Evolutionary conservation across 2,329 filamentous ascomycete species (phyloP).

Genomic region (Hymenoscyphus repandus): DNA sequence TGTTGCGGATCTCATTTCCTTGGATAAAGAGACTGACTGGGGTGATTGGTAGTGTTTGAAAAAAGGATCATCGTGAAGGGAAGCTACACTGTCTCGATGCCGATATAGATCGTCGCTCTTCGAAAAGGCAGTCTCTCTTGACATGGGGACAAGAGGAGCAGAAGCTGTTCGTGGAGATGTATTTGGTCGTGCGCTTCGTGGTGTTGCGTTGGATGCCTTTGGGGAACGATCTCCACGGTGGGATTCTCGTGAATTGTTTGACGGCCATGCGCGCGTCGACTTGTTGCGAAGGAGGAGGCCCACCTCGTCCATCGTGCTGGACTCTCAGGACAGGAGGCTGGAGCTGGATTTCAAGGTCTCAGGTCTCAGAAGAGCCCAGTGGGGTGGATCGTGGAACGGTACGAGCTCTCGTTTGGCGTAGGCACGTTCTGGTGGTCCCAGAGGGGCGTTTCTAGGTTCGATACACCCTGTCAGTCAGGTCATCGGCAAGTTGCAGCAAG

Average conservation of each 20-base stretch:
- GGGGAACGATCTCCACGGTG: slow-evolving; percentile 2
- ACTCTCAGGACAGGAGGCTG: not conserved
- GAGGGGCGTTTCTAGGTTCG: not conserved
- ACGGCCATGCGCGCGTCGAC: slow-evolving; percentile 7
- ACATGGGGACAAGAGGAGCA: slow-evolving; percentile 14
- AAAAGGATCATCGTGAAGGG: slow-evolving; percentile 52
- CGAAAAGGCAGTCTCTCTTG: slow-evolving; percentile 9
- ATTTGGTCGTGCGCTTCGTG: slow-evolving; percentile 11
- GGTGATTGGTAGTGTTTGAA: slow-evolving; percentile 43
- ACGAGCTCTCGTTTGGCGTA: not conserved
- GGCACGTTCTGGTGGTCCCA: not conserved
- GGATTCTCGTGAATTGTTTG: not conserved
- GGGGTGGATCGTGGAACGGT: not conserved
- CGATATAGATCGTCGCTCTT: slow-evolving; percentile 22
- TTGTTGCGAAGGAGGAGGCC: slow-evolving; percentile 10
- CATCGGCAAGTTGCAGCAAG: not conserved
- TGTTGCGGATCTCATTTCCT: slow-evolving; percentile 28
- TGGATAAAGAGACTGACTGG: slow-evolving; percentile 29
- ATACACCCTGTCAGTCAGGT: not conserved
- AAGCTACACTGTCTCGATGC: slow-evolving; percentile 44
- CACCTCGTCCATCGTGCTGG: slow-evolving; percentile 11
- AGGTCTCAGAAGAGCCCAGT: not conserved
- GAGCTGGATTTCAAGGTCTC: not conserved
- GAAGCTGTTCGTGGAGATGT: slow-evolving; percentile 16
- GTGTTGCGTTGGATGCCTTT: slow-evolving; percentile 4